A percentile compares a stretch with the other conserved stretches of the same genome.
Evolutionary conservation across 176 grass and related monocot species (phyloP).

Genomic region (Aegilops speltoides): DNA sequence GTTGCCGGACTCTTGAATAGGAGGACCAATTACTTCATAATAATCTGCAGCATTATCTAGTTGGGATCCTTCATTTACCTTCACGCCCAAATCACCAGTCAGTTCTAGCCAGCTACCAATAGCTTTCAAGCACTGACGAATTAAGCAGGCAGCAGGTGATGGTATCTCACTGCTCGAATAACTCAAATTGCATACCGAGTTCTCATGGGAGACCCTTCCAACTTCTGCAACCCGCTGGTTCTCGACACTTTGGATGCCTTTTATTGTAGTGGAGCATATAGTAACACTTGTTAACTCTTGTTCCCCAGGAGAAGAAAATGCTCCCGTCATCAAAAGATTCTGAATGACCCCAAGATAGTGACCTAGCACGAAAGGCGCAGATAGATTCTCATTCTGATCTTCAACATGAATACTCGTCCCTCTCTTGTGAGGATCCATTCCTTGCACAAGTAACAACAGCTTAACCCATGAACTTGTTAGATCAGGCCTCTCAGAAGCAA

Average conservation of each 20-base stretch:
- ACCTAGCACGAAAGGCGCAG: conserved; percentile 67
- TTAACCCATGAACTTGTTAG: conserved; percentile 79
- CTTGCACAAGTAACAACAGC: conserved; percentile 78
- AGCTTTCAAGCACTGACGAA: conserved; percentile 77
- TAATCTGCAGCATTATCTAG: neutral
- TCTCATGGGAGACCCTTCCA: conserved; percentile 72
- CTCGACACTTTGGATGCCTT: conserved; percentile 53
- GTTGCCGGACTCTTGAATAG: conserved; percentile 10
- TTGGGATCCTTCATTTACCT: conserved; percentile 32
- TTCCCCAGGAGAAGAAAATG: conserved; percentile 61
- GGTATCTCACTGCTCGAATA: conserved; percentile 27
- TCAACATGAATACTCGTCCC: conserved; percentile 69
- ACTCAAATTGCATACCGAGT: conserved; percentile 31
- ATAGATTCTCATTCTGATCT: conserved; percentile 88
- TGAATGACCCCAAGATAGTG: conserved; percentile 69
- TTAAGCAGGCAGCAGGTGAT: conserved; percentile 56
- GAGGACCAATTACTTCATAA: conserved; percentile 22
- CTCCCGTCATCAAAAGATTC: conserved; percentile 71
- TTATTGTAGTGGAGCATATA: conserved; percentile 39
- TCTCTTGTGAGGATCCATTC: conserved; percentile 89
- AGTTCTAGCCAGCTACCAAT: conserved; percentile 79
- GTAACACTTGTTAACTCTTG: conserved; percentile 73
- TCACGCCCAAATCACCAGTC: neutral
- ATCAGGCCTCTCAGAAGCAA: conserved; percentile 82
- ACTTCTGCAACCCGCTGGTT: conserved; percentile 81